Conservation (phyloP, 2,329 filamentous ascomycete species). For the Neonectria neomacrospora region DNA sequence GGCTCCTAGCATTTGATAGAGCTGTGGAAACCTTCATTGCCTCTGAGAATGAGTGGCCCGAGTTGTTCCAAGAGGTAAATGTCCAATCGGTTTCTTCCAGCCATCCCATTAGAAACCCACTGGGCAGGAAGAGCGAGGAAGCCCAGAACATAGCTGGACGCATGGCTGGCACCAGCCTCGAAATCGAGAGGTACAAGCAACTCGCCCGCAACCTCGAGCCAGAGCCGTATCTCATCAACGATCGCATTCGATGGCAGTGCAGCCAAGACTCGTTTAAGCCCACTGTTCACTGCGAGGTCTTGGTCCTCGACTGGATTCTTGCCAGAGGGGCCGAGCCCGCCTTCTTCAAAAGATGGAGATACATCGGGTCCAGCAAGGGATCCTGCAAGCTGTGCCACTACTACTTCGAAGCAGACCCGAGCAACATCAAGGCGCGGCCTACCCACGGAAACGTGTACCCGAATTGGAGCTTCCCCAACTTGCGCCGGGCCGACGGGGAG, state of each 20-base stretch:
- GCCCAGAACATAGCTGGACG: slow-evolving; percentile 39
- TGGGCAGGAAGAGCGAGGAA: slow-evolving; percentile 30
- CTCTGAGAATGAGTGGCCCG: slow-evolving; percentile 40
- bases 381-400: slow-evolving; percentile 53
- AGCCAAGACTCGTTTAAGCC: slow-evolving; percentile 35
- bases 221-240: slow-evolving; percentile 38
- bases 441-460: slow-evolving; percentile 53
- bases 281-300: slow-evolving; percentile 46
- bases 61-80: slow-evolving; percentile 47
- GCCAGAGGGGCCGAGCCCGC: background rate
- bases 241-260: slow-evolving; percentile 34
- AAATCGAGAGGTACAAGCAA: slow-evolving; percentile 13
- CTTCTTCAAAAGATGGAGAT: slow-evolving; percentile 49
- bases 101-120: slow-evolving; percentile 23
- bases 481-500: slow-evolving; percentile 30
- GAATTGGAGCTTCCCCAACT: slow-evolving; percentile 53
- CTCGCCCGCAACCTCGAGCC: slow-evolving; percentile 38
- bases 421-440: slow-evolving; percentile 44
- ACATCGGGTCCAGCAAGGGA: slow-evolving; percentile 56
- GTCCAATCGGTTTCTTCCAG: slow-evolving; percentile 46
- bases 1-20: slow-evolving; percentile 40
- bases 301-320: slow-evolving; percentile 43
- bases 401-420: slow-evolving; percentile 48
- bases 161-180: slow-evolving; percentile 26
- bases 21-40: slow-evolving; percentile 33